Conservation (phyloP, 805 yeast genomes). For the Candida namnaoensis region DNA sequence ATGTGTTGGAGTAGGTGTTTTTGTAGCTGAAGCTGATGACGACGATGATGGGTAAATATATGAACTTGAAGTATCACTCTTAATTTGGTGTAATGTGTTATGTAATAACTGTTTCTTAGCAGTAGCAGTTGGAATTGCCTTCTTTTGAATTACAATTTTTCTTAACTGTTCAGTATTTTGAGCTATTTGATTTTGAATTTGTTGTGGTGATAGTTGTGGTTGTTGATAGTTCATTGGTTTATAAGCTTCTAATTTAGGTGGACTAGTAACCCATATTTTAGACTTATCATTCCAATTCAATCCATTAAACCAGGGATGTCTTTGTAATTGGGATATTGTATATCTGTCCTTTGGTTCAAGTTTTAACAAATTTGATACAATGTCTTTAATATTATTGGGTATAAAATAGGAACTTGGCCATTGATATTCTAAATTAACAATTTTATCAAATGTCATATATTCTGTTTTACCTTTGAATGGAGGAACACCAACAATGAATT, state of each 20-base stretch:
- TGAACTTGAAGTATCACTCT: slow-evolving; percentile 7
- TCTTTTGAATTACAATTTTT: slow-evolving; percentile 9
- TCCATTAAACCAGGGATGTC: slow-evolving; percentile 62
- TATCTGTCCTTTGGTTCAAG: slow-evolving; percentile 66
- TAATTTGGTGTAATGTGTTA: slow-evolving; percentile 16
- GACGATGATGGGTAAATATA: neutral
- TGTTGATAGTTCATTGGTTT: slow-evolving; percentile 29
- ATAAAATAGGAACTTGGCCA: slow-evolving; percentile 54
- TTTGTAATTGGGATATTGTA: slow-evolving; percentile 45
- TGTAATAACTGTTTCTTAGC: slow-evolving; percentile 14
- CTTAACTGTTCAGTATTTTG: slow-evolving; percentile 6
- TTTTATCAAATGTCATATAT: slow-evolving; percentile 80
- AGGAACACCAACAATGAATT: slow-evolving; percentile 74
- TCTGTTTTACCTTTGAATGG: slow-evolving; percentile 88
- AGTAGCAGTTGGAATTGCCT: slow-evolving; percentile 11
- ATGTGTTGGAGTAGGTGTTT: too few species aligned
- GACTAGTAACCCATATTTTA: slow-evolving; percentile 57
- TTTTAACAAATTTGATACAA: slow-evolving; percentile 58
- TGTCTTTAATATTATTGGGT: slow-evolving; percentile 53
- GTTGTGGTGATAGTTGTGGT: slow-evolving; percentile 3
- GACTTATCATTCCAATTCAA: slow-evolving; percentile 61
- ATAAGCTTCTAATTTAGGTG: slow-evolving; percentile 66
- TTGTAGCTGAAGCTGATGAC: slow-evolving; percentile 1
- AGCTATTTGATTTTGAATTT: too few species aligned
- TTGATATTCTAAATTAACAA: slow-evolving; percentile 65